A percentile compares a stretch with the other conserved stretches of the same genome.
phyloP scores from a whole-genome alignment of 2,329 filamentous ascomycete genomes.

The Cryphonectria parasitica region DNA sequence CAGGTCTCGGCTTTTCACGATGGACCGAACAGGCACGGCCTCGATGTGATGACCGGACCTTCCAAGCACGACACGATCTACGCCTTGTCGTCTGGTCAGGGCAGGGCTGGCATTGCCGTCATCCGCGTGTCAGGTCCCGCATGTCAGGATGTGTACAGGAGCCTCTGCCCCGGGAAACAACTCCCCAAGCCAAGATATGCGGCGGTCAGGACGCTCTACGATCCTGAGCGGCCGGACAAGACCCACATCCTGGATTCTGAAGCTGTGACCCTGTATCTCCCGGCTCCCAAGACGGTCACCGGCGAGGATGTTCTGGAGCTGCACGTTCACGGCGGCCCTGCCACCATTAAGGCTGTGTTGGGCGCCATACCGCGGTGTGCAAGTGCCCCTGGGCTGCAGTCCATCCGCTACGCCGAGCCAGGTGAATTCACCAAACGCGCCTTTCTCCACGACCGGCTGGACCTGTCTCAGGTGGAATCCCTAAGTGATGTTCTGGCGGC shows the following conservation, averaged over 20 bases:
- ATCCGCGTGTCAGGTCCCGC: constrained; percentile 83
- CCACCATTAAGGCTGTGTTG: constrained; percentile 85
- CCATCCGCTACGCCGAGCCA: constrained; percentile 85
- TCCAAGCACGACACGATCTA: constrained; percentile 73
- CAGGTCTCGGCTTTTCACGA: neutral
- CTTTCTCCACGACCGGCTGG: constrained; percentile 83
- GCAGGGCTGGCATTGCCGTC: constrained; percentile 87
- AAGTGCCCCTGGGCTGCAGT: constrained; percentile 30
- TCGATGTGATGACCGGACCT: constrained; percentile 21
- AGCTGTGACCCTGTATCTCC: constrained; percentile 83
- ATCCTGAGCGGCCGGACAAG: constrained; percentile 42
- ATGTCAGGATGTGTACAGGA: constrained; percentile 64
- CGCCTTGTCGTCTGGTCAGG: constrained; percentile 84
- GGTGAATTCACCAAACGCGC: constrained; percentile 94
- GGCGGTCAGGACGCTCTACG: constrained; percentile 73
- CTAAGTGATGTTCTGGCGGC: constrained; percentile 66
- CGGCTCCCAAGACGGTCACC: constrained; percentile 79
- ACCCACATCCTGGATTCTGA: constrained; percentile 73
- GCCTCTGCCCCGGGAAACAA: constrained; percentile 53
- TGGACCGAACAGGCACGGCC: neutral
- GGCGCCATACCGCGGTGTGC: constrained; percentile 65
- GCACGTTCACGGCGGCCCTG: constrained; percentile 90
- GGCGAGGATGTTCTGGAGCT: constrained; percentile 92
- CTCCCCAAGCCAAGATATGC: constrained; percentile 61
- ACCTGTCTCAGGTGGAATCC: constrained; percentile 80